A percentile compares a stretch with the other conserved stretches of the same genome.
phyloP scores from a whole-genome alignment of 441 rosid genomes.

The Euphorbia celastroides region DNA sequence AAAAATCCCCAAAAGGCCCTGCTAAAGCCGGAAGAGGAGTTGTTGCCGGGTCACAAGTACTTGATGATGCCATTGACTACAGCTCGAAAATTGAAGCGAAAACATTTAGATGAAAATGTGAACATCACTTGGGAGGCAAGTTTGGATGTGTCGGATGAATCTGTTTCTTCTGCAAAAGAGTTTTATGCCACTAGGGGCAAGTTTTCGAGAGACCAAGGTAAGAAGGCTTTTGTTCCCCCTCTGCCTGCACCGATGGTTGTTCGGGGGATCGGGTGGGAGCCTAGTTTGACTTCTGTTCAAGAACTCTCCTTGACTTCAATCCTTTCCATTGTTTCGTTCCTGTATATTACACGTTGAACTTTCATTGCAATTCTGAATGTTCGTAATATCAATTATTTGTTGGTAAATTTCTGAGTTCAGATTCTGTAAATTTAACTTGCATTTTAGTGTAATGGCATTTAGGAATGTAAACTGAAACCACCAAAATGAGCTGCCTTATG shows the following conservation, averaged over 20 bases:
- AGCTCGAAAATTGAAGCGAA: constrained; percentile 37
- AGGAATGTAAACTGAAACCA: too few species aligned
- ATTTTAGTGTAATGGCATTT: too few species aligned
- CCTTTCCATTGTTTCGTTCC: not conserved
- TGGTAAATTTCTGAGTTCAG: not conserved
- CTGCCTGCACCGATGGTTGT: constrained; percentile 27
- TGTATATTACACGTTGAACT: not conserved
- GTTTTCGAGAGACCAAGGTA: constrained; percentile 18
- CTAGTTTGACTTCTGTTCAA: constrained; percentile 46
- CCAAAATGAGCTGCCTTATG: too few species aligned
- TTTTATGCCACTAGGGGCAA: constrained; percentile 35
- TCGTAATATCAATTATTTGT: not conserved
- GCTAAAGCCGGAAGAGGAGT: constrained; percentile 37
- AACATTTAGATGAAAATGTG: constrained; percentile 24
- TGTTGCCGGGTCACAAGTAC: constrained; percentile 51
- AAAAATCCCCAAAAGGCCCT: constrained; percentile 39
- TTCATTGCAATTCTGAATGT: not conserved
- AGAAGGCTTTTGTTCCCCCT: constrained; percentile 54
- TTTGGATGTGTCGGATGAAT: constrained; percentile 28
- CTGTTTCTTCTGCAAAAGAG: constrained; percentile 43
- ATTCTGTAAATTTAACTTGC: not conserved
- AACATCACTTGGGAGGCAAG: constrained; percentile 34
- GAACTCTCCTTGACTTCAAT: constrained; percentile 44
- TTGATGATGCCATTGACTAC: constrained; percentile 43
- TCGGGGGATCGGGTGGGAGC: constrained; percentile 42